Evolutionary conservation across 768 basidiomycete genomes (phyloP), one percentile per base, ranked within the genome.

Genomic region (Boletus rufocinnamomeus): DNA sequence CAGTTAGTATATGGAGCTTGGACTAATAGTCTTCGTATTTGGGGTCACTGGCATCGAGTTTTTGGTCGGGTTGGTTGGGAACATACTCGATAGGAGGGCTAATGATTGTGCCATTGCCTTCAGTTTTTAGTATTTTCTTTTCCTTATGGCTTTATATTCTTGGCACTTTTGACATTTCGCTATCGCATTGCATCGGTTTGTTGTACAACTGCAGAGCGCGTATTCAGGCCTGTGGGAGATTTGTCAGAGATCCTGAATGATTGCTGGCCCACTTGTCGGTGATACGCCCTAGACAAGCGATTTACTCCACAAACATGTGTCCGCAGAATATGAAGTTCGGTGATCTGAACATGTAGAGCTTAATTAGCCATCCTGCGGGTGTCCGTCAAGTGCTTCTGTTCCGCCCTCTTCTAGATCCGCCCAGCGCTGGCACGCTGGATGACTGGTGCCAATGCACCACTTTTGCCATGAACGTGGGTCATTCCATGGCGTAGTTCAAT

Each of bases 1-100:
- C 55, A 59, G 65, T 62, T 74, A 73, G 64, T 60, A 63, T 74
- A 74, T 57, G 66, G 65, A 60, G 54, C 41, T 59, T 66, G 72
- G 73, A 69, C 70, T 74, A 73, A 73, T 74, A 35, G 53, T 64
- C 35, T 61, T 48, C 53, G 54, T 60, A 66, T 61, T 63, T 62
- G 60, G 68, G 65, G 41, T 66, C 66, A 64, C 66, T 67, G 62
- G 62, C 58, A 61, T 69, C 66, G 60, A 70, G 70, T 61, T 54
- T 54, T 66, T 63, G 66, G 65, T 70, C 63, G 55, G 66, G 53
- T 69, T 65, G 59, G 64, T 63, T 65, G 49, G 62, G 54, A 62
- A 65, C 59, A 65, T 71, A 65, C 63, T 73, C 63, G 73, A 63
- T 69, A 50, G 58, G 60, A 58, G 61, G 69, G 62, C 40, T 74